Evolutionary conservation across 371 early-diverging fungal species (phyloP).

Genomic region (Mortierella sp.): DNA sequence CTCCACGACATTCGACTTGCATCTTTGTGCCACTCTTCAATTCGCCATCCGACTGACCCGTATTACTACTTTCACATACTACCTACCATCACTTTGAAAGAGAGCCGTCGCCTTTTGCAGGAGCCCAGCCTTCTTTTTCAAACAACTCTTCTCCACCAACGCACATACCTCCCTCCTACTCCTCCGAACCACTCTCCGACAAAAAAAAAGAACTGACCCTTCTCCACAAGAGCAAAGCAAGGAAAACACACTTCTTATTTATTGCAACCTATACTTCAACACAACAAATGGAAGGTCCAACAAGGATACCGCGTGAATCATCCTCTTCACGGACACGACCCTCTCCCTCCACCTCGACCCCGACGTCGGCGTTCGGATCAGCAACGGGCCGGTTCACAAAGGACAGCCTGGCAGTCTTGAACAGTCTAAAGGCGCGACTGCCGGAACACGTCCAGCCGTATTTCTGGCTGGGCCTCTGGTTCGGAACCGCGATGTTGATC

Average conservation of each 20-base stretch:
- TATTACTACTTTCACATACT: no score
- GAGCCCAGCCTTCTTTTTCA: no score
- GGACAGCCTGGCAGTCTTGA: conserved; percentile 14
- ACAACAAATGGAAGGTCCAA: not conserved
- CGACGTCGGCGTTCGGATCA: conserved; percentile 11
- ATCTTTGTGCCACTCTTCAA: no score
- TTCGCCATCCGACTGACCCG: no score
- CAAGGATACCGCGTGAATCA: not conserved
- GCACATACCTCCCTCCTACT: no score
- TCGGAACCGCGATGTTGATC: conserved; percentile 18
- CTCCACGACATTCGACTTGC: no score
- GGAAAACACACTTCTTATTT: not conserved
- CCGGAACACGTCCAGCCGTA: conserved; percentile 19
- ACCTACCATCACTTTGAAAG: no score
- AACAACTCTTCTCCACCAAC: no score
- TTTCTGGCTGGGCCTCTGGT: conserved; percentile 45
- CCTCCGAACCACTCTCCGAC: no score
- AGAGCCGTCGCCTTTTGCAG: no score
- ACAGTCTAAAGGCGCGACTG: conserved; percentile 11
- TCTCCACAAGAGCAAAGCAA: not conserved
- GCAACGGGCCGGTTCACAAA: conserved; percentile 22
- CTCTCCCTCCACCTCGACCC: not conserved
- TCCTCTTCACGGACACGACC: not conserved
- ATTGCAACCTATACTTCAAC: not conserved
- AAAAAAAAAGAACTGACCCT: no score